A percentile compares a stretch with the other conserved stretches of the same genome.
Evolutionary conservation across 2,329 filamentous ascomycete genomes (phyloP).

Genomic region (Rhynchosporium graminicola): DNA sequence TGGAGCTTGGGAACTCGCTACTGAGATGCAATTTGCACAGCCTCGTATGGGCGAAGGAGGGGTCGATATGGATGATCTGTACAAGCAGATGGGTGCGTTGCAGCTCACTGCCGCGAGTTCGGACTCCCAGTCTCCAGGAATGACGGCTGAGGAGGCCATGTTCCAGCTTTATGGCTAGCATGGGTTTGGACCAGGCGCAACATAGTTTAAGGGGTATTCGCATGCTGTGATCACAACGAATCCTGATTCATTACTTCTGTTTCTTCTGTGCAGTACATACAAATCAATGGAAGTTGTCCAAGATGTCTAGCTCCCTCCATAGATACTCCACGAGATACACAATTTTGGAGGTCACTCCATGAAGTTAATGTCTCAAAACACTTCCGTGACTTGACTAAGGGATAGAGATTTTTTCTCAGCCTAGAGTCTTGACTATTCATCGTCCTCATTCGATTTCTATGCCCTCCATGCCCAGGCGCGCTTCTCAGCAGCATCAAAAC

Average conservation of each 20-base stretch:
- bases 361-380: no score
- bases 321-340: no score
- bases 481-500: constrained; percentile 43
- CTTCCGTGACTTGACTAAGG: background rate
- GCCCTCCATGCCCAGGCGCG: constrained; percentile 47
- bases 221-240: no score
- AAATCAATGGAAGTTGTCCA: no score
- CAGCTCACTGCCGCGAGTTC: background rate
- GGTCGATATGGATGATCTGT: background rate
- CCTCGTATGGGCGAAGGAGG: background rate
- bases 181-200: no score
- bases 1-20: background rate
- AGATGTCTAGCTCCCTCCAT: no score
- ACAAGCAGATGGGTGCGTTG: background rate
- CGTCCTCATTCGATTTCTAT: background rate
- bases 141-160: background rate
- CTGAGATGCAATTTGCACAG: background rate
- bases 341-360: no score
- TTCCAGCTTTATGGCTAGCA: background rate
- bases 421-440: no score
- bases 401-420: background rate
- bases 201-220: no score
- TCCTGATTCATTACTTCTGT: no score
- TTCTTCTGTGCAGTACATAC: no score
- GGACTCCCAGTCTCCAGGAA: background rate